Percentiles rank a stretch among this genome's conserved stretches.
phyloP scores from a whole-genome alignment of 768 basidiomycete species.

The Obba rivulosa region DNA sequence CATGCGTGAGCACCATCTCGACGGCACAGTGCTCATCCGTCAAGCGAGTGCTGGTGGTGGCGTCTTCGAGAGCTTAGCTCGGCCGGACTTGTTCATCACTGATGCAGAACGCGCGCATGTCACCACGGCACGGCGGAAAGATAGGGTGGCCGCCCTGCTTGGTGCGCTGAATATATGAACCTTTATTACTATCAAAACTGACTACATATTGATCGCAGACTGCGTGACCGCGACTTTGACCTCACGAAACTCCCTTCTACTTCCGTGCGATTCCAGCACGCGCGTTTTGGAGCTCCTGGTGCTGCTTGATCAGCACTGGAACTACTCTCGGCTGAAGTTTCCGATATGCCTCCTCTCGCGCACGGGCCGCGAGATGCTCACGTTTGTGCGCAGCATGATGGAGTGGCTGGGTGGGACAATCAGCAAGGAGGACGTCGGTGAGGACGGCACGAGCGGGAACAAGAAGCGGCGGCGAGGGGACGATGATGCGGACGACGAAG shows the following conservation, averaged over 20 bases:
- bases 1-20: slow-evolving; percentile 91
- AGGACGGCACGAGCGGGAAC: slow-evolving; percentile 48
- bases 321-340: slow-evolving; percentile 73
- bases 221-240: slow-evolving; percentile 83
- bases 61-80: slow-evolving; percentile 78
- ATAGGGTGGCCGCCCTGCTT: slow-evolving; percentile 84
- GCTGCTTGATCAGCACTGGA: slow-evolving; percentile 96
- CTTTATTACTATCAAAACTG: not conserved
- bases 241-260: slow-evolving; percentile 73
- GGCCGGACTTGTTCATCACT: slow-evolving; percentile 92
- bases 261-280: slow-evolving; percentile 92
- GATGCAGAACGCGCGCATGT: slow-evolving; percentile 83
- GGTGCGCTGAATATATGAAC: slow-evolving; percentile 39
- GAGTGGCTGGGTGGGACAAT: slow-evolving; percentile 98
- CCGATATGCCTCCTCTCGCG: slow-evolving; percentile 93
- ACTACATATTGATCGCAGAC: slow-evolving; percentile 40
- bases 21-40: slow-evolving; percentile 84
- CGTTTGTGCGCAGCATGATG: slow-evolving; percentile 94
- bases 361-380: slow-evolving; percentile 89
- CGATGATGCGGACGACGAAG: slow-evolving; percentile 66
- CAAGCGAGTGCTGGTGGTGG: slow-evolving; percentile 69
- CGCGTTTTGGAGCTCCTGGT: slow-evolving; percentile 95
- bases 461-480: slow-evolving; percentile 32
- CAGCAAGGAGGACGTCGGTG: slow-evolving; percentile 87
- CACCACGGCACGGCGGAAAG: slow-evolving; percentile 82